Evolutionary conservation across 805 yeast genomes (phyloP).

Genomic region (Saccharomycopsis babjevae): DNA sequence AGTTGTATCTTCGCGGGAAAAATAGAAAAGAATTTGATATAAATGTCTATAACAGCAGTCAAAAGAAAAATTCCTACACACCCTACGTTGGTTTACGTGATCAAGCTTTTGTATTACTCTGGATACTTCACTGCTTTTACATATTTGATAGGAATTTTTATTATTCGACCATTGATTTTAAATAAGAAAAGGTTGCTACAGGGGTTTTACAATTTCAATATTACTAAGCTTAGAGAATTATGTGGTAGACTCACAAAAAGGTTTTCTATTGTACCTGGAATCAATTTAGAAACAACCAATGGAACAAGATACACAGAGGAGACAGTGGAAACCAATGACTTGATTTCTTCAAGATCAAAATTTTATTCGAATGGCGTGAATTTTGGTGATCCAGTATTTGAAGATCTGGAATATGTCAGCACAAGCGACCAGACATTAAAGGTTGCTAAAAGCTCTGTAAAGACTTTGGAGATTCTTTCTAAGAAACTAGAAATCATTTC

Average conservation of each 20-base stretch:
- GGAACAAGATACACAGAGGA: constrained; percentile 10
- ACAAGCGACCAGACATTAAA: constrained; percentile 2
- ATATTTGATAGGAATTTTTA: constrained; percentile 9
- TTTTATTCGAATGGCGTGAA: not conserved
- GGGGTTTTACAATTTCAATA: constrained; percentile 3
- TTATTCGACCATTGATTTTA: constrained; percentile 13
- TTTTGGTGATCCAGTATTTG: constrained; percentile 2
- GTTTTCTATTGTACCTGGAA: constrained; percentile 10
- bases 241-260: not conserved
- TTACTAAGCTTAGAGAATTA: constrained; percentile 3
- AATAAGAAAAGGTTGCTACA: constrained; percentile 8
- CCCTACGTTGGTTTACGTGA: constrained; percentile 14
- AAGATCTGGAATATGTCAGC: constrained; percentile 10
- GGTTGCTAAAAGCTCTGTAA: not conserved
- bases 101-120: constrained; percentile 10
- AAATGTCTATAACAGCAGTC: not conserved
- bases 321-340: constrained; percentile 8
- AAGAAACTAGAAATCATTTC: not conserved
- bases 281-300: not conserved
- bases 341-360: not conserved
- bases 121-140: constrained; percentile 12
- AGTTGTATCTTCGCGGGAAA: not conserved
- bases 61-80: constrained; percentile 4
- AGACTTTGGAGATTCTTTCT: constrained; percentile 4
- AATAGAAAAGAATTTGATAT: not conserved